Percentiles rank a stretch among this genome's conserved stretches.
Evolutionary conservation across 805 yeast species (phyloP).

Genomic region (Lachancea sp.): DNA sequence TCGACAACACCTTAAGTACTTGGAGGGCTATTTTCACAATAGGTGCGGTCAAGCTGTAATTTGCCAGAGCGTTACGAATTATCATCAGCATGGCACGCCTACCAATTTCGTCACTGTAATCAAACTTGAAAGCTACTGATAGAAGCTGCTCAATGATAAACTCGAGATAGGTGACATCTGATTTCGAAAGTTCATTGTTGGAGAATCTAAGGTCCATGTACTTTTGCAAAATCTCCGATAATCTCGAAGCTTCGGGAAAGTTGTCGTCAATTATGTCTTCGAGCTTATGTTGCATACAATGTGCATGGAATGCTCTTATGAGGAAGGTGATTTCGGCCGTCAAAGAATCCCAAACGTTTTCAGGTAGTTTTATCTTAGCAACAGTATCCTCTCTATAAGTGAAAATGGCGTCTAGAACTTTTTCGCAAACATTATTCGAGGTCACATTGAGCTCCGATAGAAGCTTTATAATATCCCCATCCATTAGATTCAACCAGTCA

Average conservation of each 20-base stretch:
- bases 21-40: slow-evolving; percentile 51
- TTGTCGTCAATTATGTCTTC: slow-evolving; percentile 54
- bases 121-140: slow-evolving; percentile 60
- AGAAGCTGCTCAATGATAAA: slow-evolving; percentile 72
- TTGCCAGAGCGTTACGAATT: slow-evolving; percentile 52
- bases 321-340: slow-evolving; percentile 72
- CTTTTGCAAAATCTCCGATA: slow-evolving; percentile 52
- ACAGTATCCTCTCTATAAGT: slow-evolving; percentile 57
- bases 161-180: slow-evolving; percentile 54
- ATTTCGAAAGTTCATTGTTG: slow-evolving; percentile 12
- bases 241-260: slow-evolving; percentile 72
- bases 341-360: slow-evolving; percentile 60
- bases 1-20: slow-evolving; percentile 64
- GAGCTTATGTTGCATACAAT: slow-evolving; percentile 50
- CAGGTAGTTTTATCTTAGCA: slow-evolving; percentile 51
- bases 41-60: slow-evolving; percentile 48
- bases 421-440: slow-evolving; percentile 59
- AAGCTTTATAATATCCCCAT: slow-evolving; percentile 66
- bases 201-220: slow-evolving; percentile 46
- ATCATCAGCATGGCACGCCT: slow-evolving; percentile 66
- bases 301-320: slow-evolving; percentile 57
- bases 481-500: slow-evolving; percentile 64
- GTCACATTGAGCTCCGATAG: slow-evolving; percentile 65
- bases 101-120: slow-evolving; percentile 86
- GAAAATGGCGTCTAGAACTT: slow-evolving; percentile 60